These are phyloP conservation scores for Pyrenula massariospora DNA, from an alignment of 495 filamentous ascomycete genomes.

Conservation along the genomic window DNA sequence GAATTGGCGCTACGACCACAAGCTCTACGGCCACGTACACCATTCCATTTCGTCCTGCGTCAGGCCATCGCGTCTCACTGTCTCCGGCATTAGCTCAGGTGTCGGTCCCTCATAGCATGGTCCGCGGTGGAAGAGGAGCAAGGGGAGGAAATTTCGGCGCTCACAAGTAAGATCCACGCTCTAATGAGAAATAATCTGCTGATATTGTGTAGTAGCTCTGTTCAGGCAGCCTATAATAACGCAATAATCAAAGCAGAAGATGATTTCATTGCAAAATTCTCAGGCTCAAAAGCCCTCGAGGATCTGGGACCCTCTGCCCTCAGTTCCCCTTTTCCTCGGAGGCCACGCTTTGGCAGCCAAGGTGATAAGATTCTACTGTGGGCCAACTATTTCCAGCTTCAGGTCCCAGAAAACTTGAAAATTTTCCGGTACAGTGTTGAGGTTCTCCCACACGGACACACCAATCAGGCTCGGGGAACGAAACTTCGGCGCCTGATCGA, in stretches of 20 bases:
- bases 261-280: background rate
- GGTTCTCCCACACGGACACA: background rate
- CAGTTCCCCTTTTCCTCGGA: conserved; percentile 11
- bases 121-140: too few species aligned
- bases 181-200: too few species aligned
- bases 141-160: too few species aligned
- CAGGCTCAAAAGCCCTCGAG: background rate
- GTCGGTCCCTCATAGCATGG: too few species aligned
- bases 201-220: too few species aligned
- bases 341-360: conserved; percentile 30
- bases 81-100: too few species aligned
- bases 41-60: too few species aligned
- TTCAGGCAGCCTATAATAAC: background rate
- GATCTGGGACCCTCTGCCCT: background rate
- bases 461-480: background rate
- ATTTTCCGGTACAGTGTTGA: conserved; percentile 2
- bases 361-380: conserved; percentile 24
- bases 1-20: too few species aligned
- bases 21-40: too few species aligned
- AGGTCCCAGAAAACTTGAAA: conserved; percentile 1
- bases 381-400: conserved; percentile 32
- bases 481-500: conserved; percentile 10
- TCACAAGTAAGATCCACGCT: too few species aligned
- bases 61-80: too few species aligned
- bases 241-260: background rate